Evolutionary conservation across 106 monocot species (phyloP).

Genomic region (Apostasia shenzhenica): DNA sequence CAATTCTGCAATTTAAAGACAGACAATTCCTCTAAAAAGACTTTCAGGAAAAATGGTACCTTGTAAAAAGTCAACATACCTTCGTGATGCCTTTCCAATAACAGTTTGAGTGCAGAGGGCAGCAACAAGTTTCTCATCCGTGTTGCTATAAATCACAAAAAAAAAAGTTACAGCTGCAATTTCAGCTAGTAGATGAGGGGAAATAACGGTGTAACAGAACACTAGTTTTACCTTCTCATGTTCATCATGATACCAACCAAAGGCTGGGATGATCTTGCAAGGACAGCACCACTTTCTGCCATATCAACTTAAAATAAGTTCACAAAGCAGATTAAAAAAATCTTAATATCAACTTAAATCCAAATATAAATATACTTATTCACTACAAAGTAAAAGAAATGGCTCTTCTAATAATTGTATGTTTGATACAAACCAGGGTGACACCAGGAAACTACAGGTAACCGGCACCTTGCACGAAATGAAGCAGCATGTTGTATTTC

Average conservation of each 20-base stretch:
- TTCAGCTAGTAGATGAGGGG: not conserved
- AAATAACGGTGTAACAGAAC: not conserved
- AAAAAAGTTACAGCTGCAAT: not conserved
- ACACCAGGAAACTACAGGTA: slow-evolving; percentile 95
- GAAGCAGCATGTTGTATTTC: slow-evolving; percentile 75
- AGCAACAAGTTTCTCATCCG: slow-evolving; percentile 98
- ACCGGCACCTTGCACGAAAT: slow-evolving; percentile 72
- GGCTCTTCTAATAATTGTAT: slow-evolving; percentile 1
- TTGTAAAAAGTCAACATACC: slow-evolving; percentile 16
- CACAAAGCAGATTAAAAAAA: not conserved
- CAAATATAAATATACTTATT: not conserved
- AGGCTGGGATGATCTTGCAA: slow-evolving; percentile 97
- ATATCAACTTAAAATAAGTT: slow-evolving; percentile 5
- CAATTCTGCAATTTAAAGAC: too few species aligned
- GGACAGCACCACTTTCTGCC: slow-evolving; percentile 78
- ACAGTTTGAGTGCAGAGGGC: slow-evolving; percentile 53
- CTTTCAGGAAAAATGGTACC: too few species aligned
- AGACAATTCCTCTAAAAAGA: too few species aligned
- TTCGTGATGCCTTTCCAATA: slow-evolving; percentile 32
- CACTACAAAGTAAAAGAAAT: not conserved
- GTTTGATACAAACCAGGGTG: slow-evolving; percentile 50
- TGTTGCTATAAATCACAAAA: slow-evolving; percentile 43
- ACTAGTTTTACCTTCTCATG: slow-evolving; percentile 47
- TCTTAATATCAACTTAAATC: not conserved
- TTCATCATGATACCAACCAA: slow-evolving; percentile 92